Base-by-base conservation (phyloP, 345 rosid species). In the Raphanus sativus region DNA sequence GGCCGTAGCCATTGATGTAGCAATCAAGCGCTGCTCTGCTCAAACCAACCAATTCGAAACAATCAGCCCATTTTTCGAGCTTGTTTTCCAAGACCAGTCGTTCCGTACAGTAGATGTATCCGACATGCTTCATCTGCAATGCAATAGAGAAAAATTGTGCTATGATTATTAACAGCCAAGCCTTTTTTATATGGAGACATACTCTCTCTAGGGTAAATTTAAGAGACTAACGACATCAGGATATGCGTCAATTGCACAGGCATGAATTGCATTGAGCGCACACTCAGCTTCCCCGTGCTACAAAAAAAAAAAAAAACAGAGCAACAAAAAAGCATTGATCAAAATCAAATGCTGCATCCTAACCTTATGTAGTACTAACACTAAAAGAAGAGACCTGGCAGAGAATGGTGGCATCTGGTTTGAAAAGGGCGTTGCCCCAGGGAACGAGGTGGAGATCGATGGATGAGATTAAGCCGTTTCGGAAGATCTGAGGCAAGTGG, bases 391-490 rank as follows among this genome's bases (percentile, higher is more conserved):
- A 65, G 30, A 94, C 97, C 96, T 94, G 98, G 79, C 97, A 94
- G 75, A 61, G 65, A 79, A 87, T 66, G 83, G 84, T 21, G 32
- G 85, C 86, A 63, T 76, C 76, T 30, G 78, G 71, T 67, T 25
- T 40, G 34, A 84, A 17, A 67, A 83, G 29, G 62, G 91, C 71
- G 68, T 94, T 94, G 56, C 98, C 98, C 97, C 92, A 94, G 2
- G 98, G 98, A 21, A 91, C 38, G 72, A 91, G 64, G 65, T 87
- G 85, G 77, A 91, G 96, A 77, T 89, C 77, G 83, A 91, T 83
- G 72, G 88, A 77, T 76, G 90, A 83, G 80, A 79, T 79, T 73
- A 94, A 90, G 3, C 85, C 89, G 25, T 12, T 62, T 25, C 85
- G 68, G 63, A 94, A 90, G 71, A 90, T 64, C 81, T 87, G 86